Base-by-base conservation (phyloP, 495 filamentous ascomycete species). In the Neurospora cerealis region DNA sequence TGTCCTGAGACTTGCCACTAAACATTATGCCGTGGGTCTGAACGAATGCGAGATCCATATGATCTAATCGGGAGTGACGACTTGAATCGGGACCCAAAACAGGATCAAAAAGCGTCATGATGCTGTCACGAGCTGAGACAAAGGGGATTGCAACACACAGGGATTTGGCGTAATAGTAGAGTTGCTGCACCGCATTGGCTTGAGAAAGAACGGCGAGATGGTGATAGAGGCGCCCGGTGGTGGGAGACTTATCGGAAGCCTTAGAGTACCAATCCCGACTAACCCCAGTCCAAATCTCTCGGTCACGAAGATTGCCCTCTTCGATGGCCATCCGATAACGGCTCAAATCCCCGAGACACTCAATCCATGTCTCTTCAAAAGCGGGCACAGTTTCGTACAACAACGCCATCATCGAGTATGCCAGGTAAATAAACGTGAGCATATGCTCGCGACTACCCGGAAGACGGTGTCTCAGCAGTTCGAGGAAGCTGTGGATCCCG, bases 281-380 rank as follows among this genome's bases (percentile, higher is more conserved):
- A 0, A 96, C 91, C 0, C 86, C 86, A 11, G 90, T 91, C 94
- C 95, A 97, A 2, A 88, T 82, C 66, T 97, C 93, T 0, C 91
- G 87, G 62, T 95, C 93, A 13, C 87, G 82, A 24, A 90, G 81
- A 71, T 93, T 89, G 41, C 88, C 85, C 70, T 94, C 91, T 78
- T 95, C 92, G 37, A 95, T 90, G 1, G 92, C 92, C 92, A 95
- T 94, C 0, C 84, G 72, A 54, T 86, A 86, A 5, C 84, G 81
- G 0, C 88, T 91, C 4, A 96, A 80, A 79, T 96, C 93, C 0
- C 93, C 93, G 0, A 97, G 84, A 76, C 93, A 97, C 75, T 97
- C 94, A 34, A 97, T 92, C 94, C 94, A 97, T 0, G 92, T 96
- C 69, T 94, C 92, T 74, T 91, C 87, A 77, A 95, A 97, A 0